Percentiles rank a stretch among this genome's conserved stretches.
These are phyloP conservation scores for Trichoderma harzianum DNA, from an alignment of 2,329 filamentous ascomycete genomes.

Conservation along the genomic window DNA sequence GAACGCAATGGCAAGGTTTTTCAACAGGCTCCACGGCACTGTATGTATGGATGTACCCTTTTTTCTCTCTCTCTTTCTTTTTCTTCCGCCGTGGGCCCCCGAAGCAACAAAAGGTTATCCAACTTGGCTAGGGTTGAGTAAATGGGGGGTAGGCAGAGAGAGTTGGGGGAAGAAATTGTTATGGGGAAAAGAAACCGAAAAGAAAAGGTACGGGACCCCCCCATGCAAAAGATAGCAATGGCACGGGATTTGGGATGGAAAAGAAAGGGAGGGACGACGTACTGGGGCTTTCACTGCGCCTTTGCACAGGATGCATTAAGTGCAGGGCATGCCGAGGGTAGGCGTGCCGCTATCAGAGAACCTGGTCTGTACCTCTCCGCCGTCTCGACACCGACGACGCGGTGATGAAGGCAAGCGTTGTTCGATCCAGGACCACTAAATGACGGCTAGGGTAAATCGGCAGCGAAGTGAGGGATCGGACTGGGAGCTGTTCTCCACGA, in stretches of 20 bases:
- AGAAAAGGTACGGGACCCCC: conserved; percentile 3
- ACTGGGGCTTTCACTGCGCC: not conserved
- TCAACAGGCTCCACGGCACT: not conserved
- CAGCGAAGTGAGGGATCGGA: conserved; percentile 18
- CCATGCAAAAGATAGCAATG: conserved; percentile 17
- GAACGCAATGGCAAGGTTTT: conserved; percentile 7
- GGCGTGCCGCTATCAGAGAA: conserved; percentile 17
- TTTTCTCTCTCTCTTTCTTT: not conserved
- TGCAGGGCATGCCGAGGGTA: conserved; percentile 12
- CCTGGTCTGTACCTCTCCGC: conserved; percentile 1
- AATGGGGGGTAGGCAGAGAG: conserved; percentile 3
- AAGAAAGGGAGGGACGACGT: conserved; percentile 8
- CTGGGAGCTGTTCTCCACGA: not conserved
- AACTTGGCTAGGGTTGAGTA: conserved; percentile 8
- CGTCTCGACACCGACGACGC: not conserved
- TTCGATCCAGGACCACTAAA: conserved; percentile 11
- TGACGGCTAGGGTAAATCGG: conserved; percentile 13
- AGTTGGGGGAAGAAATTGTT: conserved; percentile 7
- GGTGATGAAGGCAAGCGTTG: not conserved
- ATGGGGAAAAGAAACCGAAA: conserved; percentile 9
- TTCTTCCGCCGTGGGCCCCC: not conserved
- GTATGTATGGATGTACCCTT: not conserved
- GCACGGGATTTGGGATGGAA: conserved; percentile 7
- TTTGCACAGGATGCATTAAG: not conserved
- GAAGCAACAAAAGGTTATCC: not conserved